phyloP scores from a whole-genome alignment of 2,329 filamentous ascomycete species.

The Cladobotryum protrusum region DNA sequence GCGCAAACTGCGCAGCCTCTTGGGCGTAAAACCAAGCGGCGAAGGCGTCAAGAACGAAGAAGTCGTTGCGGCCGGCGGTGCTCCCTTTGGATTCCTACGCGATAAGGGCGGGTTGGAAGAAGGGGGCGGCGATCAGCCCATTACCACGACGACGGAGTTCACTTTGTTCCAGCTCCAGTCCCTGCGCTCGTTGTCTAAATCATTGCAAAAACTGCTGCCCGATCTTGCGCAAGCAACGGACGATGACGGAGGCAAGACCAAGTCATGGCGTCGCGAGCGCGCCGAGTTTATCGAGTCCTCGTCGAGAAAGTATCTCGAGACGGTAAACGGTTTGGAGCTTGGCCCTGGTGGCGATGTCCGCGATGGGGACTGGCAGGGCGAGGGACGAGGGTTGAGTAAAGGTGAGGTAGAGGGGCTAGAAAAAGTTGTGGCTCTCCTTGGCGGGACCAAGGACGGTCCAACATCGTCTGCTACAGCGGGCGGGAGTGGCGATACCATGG shows the following conservation, averaged over 20 bases:
- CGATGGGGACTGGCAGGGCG: conserved; percentile 58
- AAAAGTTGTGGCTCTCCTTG: conserved; percentile 41
- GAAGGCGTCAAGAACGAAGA: conserved; percentile 20
- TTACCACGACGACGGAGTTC: conserved; percentile 70
- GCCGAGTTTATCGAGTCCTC: conserved; percentile 78
- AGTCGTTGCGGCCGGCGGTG: conserved; percentile 6
- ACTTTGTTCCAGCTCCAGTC: conserved; percentile 77
- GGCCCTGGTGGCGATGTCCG: conserved; percentile 55
- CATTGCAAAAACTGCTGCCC: conserved; percentile 59
- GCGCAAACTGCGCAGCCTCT: conserved; percentile 47
- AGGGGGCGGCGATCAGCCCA: conserved; percentile 47
- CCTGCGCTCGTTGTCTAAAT: conserved; percentile 58
- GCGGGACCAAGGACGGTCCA: conserved; percentile 12
- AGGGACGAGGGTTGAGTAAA: conserved; percentile 41
- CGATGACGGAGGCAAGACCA: conserved; percentile 22
- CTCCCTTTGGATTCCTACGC: conserved; percentile 51
- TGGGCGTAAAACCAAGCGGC: conserved; percentile 25
- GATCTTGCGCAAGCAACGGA: conserved; percentile 41
- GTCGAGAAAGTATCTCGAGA: conserved; percentile 70
- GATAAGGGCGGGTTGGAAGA: conserved; percentile 45
- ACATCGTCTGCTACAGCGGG: background rate
- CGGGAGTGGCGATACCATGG: conserved; percentile 20
- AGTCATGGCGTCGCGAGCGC: conserved; percentile 62
- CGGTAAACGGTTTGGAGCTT: conserved; percentile 59
- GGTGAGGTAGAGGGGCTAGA: conserved; percentile 55